Evolutionary conservation across 2,329 filamentous ascomycete genomes (phyloP).

Genomic region (Sodiomyces alkalinus): DNA sequence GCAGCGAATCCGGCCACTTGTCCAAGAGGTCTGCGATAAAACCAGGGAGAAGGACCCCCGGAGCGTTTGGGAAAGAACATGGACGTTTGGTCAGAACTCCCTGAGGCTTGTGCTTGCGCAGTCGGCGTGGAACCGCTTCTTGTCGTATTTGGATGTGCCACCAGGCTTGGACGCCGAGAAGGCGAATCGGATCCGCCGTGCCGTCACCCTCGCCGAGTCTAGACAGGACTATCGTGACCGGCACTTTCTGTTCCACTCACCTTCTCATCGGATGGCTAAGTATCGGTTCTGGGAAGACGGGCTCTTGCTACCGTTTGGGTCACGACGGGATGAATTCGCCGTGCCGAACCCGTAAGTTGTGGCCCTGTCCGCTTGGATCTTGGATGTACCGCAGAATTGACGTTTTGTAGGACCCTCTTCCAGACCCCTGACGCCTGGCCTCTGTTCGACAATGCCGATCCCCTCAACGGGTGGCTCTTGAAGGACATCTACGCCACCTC

Average conservation of each 20-base stretch:
- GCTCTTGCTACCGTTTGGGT: slow-evolving; percentile 7
- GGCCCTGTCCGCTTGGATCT: background rate
- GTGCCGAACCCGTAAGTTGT: slow-evolving; percentile 8
- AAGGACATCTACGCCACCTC: slow-evolving; percentile 12
- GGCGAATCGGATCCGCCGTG: slow-evolving; percentile 2
- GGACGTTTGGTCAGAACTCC: slow-evolving; percentile 5
- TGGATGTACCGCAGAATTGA: background rate
- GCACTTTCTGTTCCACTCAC: background rate
- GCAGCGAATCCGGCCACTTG: slow-evolving; percentile 2
- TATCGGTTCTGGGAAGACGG: slow-evolving; percentile 6
- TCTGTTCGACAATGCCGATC: slow-evolving; percentile 6
- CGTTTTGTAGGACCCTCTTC: slow-evolving; percentile 4
- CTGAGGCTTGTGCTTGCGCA: slow-evolving; percentile 5
- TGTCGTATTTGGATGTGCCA: slow-evolving; percentile 5
- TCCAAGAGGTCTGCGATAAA: slow-evolving; percentile 7
- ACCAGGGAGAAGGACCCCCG: slow-evolving; percentile 2
- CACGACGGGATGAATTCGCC: slow-evolving; percentile 3
- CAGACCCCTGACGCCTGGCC: slow-evolving; percentile 1
- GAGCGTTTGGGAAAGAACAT: slow-evolving; percentile 5
- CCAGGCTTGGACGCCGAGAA: slow-evolving; percentile 1
- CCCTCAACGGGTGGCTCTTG: slow-evolving; percentile 16
- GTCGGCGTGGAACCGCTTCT: slow-evolving; percentile 5
- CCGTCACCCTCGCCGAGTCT: slow-evolving; percentile 1
- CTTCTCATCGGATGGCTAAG: slow-evolving; percentile 1
- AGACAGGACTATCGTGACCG: slow-evolving; percentile 5